Evolutionary conservation across 202 grass and related monocot genomes (phyloP).

Genomic region (Saccharum hybrid): DNA sequence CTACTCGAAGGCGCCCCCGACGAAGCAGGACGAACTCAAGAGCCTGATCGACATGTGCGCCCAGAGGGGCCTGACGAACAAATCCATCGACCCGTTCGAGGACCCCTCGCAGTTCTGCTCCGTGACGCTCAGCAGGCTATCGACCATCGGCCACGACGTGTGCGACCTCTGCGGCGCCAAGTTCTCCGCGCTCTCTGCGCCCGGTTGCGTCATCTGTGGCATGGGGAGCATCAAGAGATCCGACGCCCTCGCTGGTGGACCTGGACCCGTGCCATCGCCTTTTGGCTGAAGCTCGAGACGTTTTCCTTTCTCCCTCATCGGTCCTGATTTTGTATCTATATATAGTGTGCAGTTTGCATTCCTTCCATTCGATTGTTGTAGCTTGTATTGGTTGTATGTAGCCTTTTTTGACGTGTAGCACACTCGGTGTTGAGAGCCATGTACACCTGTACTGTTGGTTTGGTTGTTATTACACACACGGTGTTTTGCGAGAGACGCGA

Average conservation of each 20-base stretch:
- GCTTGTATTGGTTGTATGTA: conserved; percentile 17
- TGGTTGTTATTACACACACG: neutral
- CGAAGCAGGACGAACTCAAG: conserved; percentile 91
- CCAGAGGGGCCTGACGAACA: conserved; percentile 80
- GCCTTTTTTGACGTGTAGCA: neutral
- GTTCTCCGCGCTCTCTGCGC: conserved; percentile 87
- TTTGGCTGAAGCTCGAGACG: conserved; percentile 48
- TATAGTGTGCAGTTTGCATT: conserved; percentile 50
- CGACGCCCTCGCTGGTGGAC: conserved; percentile 69
- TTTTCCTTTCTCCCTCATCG: neutral
- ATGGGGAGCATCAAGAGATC: conserved; percentile 99
- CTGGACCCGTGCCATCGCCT: conserved; percentile 76
- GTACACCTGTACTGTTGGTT: neutral
- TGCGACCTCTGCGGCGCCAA: conserved; percentile 94
- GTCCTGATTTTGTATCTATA: conserved; percentile 38
- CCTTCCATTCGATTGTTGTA: conserved; percentile 36
- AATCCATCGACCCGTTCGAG: conserved; percentile 93
- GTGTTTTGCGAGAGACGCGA: neutral
- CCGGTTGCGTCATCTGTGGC: conserved; percentile 89
- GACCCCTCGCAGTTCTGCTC: conserved; percentile 98
- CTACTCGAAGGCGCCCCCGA: conserved; percentile 78
- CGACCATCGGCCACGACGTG: conserved; percentile 84
- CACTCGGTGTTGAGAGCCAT: conserved; percentile 4
- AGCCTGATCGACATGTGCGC: conserved; percentile 90
- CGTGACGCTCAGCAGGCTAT: conserved; percentile 86